These are phyloP conservation scores for Pseudomonodictys pantanalensis DNA, from an alignment of 495 filamentous ascomycete species.

Conservation along the genomic window DNA sequence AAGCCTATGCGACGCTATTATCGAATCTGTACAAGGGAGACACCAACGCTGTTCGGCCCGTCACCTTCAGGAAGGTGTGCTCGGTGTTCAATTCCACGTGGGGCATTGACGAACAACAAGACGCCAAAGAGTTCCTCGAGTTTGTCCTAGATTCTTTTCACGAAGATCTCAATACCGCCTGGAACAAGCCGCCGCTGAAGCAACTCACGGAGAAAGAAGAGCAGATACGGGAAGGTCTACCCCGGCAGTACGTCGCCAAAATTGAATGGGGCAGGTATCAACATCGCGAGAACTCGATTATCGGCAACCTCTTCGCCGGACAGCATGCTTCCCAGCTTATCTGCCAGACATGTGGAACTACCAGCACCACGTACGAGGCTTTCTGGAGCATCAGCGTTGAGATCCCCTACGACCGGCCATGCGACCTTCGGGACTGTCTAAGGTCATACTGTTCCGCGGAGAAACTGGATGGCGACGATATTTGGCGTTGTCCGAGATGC, in stretches of 20 bases:
- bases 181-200: constrained; percentile 56
- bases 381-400: constrained; percentile 69
- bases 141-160: constrained; percentile 69
- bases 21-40: constrained; percentile 68
- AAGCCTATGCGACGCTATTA: constrained; percentile 71
- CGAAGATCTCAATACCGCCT: constrained; percentile 71
- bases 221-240: constrained; percentile 59
- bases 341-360: constrained; percentile 63
- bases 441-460: constrained; percentile 67
- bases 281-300: constrained; percentile 65
- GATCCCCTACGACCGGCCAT: constrained; percentile 54
- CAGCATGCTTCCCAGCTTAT: constrained; percentile 64
- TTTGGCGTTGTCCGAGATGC: constrained; percentile 70
- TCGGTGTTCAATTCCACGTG: constrained; percentile 57
- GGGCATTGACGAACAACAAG: constrained; percentile 66
- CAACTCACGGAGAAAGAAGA: constrained; percentile 62
- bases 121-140: constrained; percentile 74
- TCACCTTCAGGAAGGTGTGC: constrained; percentile 62
- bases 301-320: constrained; percentile 68
- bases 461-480: constrained; percentile 61
- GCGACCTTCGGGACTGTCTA: constrained; percentile 62
- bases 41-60: constrained; percentile 52
- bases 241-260: constrained; percentile 56
- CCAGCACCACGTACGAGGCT: constrained; percentile 69
- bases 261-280: constrained; percentile 68